Conservation (phyloP, 1,139 yeast genomes). For the Candida mesenterica region DNA sequence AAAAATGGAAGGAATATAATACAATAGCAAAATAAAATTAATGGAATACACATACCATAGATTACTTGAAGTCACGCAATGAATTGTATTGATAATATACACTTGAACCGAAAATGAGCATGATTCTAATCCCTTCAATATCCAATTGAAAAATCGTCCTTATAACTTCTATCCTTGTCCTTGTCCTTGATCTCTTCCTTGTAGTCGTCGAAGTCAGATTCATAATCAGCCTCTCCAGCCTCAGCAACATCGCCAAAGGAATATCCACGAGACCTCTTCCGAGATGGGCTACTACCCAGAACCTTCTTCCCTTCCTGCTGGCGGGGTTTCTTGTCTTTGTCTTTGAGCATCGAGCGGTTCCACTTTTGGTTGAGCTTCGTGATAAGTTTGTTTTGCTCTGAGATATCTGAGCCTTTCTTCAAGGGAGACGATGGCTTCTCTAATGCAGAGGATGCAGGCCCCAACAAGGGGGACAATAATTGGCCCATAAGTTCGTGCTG, state of each 20-base stretch:
- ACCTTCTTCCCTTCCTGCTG: constrained; percentile 1
- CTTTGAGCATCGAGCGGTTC: constrained; percentile 26
- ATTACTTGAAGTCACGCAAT: too few relatives aligned
- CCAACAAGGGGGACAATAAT: constrained; percentile 13
- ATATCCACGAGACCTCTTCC: constrained; percentile 22
- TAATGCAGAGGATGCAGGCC: constrained; percentile 7
- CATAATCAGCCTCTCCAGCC: constrained; percentile 7
- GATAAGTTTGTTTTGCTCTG: constrained; percentile 35
- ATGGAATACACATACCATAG: too few relatives aligned
- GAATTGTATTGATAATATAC: too few relatives aligned
- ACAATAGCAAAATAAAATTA: too few relatives aligned
- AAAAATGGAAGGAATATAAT: too few relatives aligned
- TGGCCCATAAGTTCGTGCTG: constrained; percentile 31
- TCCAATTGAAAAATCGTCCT: constrained; percentile 5
- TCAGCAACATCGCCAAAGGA: constrained; percentile 22
- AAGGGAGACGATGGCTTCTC: constrained; percentile 6
- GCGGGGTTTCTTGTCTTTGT: constrained; percentile 4
- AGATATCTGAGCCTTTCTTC: constrained; percentile 9
- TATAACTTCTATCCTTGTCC: background rate
- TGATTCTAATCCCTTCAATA: too few relatives aligned
- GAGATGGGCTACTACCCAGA: constrained; percentile 1
- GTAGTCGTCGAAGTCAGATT: constrained; percentile 19
- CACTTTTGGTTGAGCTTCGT: constrained; percentile 37
- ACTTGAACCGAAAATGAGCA: too few relatives aligned
- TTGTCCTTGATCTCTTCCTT: constrained; percentile 10